These are phyloP conservation scores for Nevesoporus exiguus DNA, from an alignment of 768 basidiomycete genomes.

Conservation along the genomic window DNA sequence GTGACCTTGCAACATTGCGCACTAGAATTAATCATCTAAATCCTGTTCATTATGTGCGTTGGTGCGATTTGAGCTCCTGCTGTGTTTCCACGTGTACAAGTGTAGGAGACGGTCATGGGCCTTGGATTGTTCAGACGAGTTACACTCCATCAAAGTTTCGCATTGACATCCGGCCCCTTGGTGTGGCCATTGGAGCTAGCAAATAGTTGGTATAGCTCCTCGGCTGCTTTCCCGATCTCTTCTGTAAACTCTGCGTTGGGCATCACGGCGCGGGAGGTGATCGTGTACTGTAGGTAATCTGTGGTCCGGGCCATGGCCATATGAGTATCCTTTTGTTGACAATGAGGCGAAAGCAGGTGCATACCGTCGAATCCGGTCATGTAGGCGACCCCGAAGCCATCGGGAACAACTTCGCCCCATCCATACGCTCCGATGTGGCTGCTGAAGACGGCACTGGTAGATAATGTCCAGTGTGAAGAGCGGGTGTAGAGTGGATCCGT, in stretches of 20 bases:
- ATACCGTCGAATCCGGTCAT: conserved; percentile 84
- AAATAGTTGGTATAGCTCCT: conserved; percentile 69
- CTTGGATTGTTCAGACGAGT: no score
- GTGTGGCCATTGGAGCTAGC: conserved; percentile 2
- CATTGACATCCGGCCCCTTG: not conserved
- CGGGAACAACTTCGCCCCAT: conserved; percentile 94
- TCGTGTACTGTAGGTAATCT: conserved; percentile 83
- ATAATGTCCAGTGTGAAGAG: conserved; percentile 81
- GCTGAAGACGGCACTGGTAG: conserved; percentile 87
- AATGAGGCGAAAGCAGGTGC: conserved; percentile 18
- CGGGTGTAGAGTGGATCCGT: conserved; percentile 69
- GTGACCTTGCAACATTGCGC: not conserved
- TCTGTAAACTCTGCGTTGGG: conserved; percentile 70
- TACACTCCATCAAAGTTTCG: conserved; percentile 19
- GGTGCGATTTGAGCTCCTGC: no score
- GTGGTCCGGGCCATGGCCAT: not conserved
- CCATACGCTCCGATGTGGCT: conserved; percentile 82
- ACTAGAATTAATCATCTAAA: no score
- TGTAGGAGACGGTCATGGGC: no score
- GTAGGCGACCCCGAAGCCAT: conserved; percentile 94
- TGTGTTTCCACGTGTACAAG: no score
- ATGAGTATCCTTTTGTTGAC: conserved; percentile 1
- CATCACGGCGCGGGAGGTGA: conserved; percentile 85
- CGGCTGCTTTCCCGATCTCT: conserved; percentile 61
- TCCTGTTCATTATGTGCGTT: no score